phyloP scores from a whole-genome alignment of 2,329 filamentous ascomycete genomes.

The Emydomyces testavorans region DNA sequence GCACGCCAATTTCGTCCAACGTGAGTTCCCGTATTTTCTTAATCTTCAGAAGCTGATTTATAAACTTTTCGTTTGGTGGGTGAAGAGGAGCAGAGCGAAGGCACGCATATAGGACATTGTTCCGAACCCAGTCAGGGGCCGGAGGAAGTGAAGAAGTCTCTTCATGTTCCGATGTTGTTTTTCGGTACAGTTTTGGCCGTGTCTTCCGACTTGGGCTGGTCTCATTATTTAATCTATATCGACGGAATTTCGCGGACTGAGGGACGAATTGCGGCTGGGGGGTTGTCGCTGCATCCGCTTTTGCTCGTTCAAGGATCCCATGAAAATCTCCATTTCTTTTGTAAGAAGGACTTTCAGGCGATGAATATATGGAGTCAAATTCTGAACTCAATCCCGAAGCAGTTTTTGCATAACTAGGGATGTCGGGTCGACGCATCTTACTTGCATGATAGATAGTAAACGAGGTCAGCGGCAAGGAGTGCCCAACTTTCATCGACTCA shows the following conservation, averaged over 20 bases:
- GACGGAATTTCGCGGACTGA: slow-evolving; percentile 6
- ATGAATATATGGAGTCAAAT: background rate
- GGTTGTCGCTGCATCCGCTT: slow-evolving; percentile 34
- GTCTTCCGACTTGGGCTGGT: slow-evolving; percentile 16
- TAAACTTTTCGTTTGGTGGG: slow-evolving; percentile 63
- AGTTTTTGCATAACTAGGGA: slow-evolving; percentile 4
- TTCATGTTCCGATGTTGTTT: slow-evolving; percentile 72
- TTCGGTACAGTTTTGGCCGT: slow-evolving; percentile 45
- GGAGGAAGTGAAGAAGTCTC: slow-evolving; percentile 46
- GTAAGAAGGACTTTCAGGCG: slow-evolving; percentile 8
- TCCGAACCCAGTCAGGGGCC: slow-evolving; percentile 56
- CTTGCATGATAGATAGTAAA: slow-evolving; percentile 43
- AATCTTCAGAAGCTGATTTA: slow-evolving; percentile 62
- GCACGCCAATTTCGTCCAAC: slow-evolving; percentile 65
- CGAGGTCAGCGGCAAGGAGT: slow-evolving; percentile 36
- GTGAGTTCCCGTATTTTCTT: slow-evolving; percentile 57
- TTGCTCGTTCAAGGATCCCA: slow-evolving; percentile 44
- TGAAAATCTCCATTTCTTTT: slow-evolving; percentile 12
- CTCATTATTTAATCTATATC: slow-evolving; percentile 13
- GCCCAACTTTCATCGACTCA: slow-evolving; percentile 35
- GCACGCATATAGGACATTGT: slow-evolving; percentile 62
- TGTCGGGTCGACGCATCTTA: slow-evolving; percentile 13
- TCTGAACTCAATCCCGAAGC: slow-evolving; percentile 10
- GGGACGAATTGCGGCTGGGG: slow-evolving; percentile 8
- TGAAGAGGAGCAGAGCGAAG: slow-evolving; percentile 60